A percentile compares a stretch with the other conserved stretches of the same genome.
Conservation (phyloP, 441 rosid genomes). For the Pelargonium myrrhifolium region DNA sequence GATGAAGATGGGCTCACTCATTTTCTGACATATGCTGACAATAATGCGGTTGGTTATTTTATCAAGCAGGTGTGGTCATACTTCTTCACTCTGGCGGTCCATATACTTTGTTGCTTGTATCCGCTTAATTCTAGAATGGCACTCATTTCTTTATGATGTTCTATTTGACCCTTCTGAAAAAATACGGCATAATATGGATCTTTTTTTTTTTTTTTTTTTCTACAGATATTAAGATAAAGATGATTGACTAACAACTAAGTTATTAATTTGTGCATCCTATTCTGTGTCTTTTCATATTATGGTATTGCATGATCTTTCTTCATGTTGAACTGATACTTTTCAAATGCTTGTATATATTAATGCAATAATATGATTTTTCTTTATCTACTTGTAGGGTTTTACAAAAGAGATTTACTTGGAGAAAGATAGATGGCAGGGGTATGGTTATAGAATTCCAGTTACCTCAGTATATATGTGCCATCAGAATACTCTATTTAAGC, state of each 20-base stretch:
- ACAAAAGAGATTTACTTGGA: conserved; percentile 97
- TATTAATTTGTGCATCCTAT: too few relatives aligned
- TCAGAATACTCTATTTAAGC: background rate
- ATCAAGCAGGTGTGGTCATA: conserved; percentile 71
- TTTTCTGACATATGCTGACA: conserved; percentile 96
- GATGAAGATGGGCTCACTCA: conserved; percentile 94
- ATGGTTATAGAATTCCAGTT: conserved; percentile 31
- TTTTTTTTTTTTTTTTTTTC: too few relatives aligned
- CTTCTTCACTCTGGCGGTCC: conserved; percentile 7
- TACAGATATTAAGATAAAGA: too few relatives aligned
- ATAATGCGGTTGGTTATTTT: conserved; percentile 97
- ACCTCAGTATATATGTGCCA: background rate
- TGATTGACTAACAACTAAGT: too few relatives aligned
- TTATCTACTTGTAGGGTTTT: conserved; percentile 60
- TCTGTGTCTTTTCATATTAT: background rate
- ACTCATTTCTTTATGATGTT: background rate
- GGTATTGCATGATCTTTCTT: conserved; percentile 3
- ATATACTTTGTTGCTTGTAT: conserved; percentile 11
- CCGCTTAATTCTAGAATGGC: conserved; percentile 1
- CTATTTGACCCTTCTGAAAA: background rate
- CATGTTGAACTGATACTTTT: background rate
- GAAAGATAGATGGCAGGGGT: conserved; percentile 99
- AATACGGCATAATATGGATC: background rate
- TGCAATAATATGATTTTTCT: conserved; percentile 4
- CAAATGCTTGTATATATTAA: background rate